A percentile compares a stretch with the other conserved stretches of the same genome.
Evolutionary conservation across 176 grass and related monocot species (phyloP).

Genomic region (Saccharum spontaneum): DNA sequence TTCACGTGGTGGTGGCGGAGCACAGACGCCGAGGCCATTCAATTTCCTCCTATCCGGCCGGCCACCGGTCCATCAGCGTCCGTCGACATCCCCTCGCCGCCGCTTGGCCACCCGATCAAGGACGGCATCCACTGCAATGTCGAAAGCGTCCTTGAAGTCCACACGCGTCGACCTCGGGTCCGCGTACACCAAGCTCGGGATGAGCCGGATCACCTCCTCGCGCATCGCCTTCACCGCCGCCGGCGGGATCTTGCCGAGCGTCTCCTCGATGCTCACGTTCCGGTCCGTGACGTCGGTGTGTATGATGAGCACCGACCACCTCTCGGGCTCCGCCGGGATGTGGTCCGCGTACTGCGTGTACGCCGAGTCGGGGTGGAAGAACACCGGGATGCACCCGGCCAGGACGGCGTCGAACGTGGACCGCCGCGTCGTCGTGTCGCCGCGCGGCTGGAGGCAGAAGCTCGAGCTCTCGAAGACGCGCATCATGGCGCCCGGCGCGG

Average conservation of each 20-base stretch:
- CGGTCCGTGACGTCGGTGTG: slow-evolving; percentile 23
- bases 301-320: slow-evolving; percentile 51
- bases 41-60: not conserved
- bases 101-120: slow-evolving; percentile 25
- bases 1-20: not conserved
- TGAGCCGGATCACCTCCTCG: slow-evolving; percentile 64
- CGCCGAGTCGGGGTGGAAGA: slow-evolving; percentile 51
- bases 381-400: slow-evolving; percentile 56
- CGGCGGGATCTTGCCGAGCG: slow-evolving; percentile 5
- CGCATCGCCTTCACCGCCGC: slow-evolving; percentile 40
- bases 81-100: not conserved
- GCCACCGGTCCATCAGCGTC: not conserved
- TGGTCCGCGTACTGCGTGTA: slow-evolving; percentile 65
- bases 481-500: not conserved
- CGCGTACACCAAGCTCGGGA: slow-evolving; percentile 58
- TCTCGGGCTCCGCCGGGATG: slow-evolving; percentile 36
- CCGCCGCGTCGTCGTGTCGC: slow-evolving; percentile 37
- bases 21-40: not conserved
- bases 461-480: not conserved
- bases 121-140: slow-evolving; percentile 47
- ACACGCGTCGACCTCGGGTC: not conserved
- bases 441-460: too few species aligned
- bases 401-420: slow-evolving; percentile 67
- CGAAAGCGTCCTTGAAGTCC: slow-evolving; percentile 2
- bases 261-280: slow-evolving; percentile 41